A percentile compares a stretch with the other conserved stretches of the same genome.
These are phyloP conservation scores for Ophiostoma perfectum DNA, from an alignment of 2,329 filamentous ascomycete genomes.

Conservation along the genomic window DNA sequence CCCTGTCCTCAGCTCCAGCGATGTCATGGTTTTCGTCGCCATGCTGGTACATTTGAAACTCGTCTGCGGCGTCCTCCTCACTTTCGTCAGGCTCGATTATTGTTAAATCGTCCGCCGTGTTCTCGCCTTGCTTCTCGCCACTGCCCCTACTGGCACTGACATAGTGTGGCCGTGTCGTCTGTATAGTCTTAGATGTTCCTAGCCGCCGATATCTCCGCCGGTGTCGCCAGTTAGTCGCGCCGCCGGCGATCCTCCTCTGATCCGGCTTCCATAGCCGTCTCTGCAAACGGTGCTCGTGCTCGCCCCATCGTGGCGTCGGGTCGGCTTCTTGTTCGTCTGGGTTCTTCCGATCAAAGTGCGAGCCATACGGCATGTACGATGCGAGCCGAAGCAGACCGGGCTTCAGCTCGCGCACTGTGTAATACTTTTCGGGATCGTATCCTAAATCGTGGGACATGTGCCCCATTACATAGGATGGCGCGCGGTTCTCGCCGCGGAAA, in stretches of 20 bases:
- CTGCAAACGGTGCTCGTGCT: conserved; percentile 3
- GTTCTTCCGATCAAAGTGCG: background rate
- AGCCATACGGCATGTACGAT: conserved; percentile 19
- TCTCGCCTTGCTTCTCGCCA: background rate
- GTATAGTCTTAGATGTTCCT: background rate
- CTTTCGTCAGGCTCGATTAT: background rate
- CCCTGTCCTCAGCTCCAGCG: background rate
- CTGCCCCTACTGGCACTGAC: background rate
- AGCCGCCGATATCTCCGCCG: background rate
- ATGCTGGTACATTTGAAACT: background rate
- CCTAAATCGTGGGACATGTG: conserved; percentile 48
- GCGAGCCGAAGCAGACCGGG: conserved; percentile 36
- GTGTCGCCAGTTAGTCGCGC: conserved; percentile 1
- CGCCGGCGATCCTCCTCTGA: background rate
- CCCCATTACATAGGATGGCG: conserved; percentile 74
- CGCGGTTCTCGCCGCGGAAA: conserved; percentile 59
- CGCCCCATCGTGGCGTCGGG: background rate
- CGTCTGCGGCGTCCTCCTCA: background rate
- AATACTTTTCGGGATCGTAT: conserved; percentile 27
- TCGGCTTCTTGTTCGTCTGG: background rate
- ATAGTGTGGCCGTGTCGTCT: background rate
- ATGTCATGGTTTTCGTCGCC: background rate
- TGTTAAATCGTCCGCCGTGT: background rate
- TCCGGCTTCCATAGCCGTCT: conserved; percentile 11
- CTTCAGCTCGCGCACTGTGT: conserved; percentile 30